A percentile compares a stretch with the other conserved stretches of the same genome.
These are phyloP conservation scores for Apiospora arundinis DNA, from an alignment of 2,329 filamentous ascomycete genomes.

Conservation along the genomic window DNA sequence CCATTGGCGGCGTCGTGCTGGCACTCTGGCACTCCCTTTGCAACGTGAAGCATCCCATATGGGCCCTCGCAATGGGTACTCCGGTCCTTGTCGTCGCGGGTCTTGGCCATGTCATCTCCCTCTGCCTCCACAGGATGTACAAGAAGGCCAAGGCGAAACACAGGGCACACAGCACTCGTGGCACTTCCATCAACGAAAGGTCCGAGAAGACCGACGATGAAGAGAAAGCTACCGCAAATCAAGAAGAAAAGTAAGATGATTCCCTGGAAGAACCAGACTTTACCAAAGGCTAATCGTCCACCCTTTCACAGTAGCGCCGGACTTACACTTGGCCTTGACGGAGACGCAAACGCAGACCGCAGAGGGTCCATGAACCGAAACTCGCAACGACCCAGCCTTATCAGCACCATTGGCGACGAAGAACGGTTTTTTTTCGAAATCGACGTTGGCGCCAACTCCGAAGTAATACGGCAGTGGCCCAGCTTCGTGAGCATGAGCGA, in stretches of 20 bases:
- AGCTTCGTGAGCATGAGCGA: slow-evolving; percentile 24
- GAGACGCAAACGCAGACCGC: not conserved
- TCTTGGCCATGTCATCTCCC: slow-evolving; percentile 53
- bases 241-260: not conserved
- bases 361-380: not conserved
- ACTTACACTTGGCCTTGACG: not conserved
- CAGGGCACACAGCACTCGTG: not conserved
- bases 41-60: slow-evolving; percentile 57
- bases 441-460: slow-evolving; percentile 23
- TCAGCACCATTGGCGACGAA: not conserved
- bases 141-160: slow-evolving; percentile 30
- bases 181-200: slow-evolving; percentile 22
- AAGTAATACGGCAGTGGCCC: slow-evolving; percentile 24
- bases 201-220: not conserved
- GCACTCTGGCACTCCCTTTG: slow-evolving; percentile 57
- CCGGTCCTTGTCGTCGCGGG: slow-evolving; percentile 65
- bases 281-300: not conserved
- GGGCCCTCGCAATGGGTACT: slow-evolving; percentile 65
- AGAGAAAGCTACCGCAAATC: not conserved
- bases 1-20: slow-evolving; percentile 62
- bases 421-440: slow-evolving; percentile 26
- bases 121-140: slow-evolving; percentile 32
- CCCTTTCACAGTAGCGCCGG: slow-evolving; percentile 21
- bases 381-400: slow-evolving; percentile 20
- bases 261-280: too few relatives aligned